Percentiles rank a stretch among this genome's conserved stretches.
Conservation (phyloP, 2,329 filamentous ascomycete genomes). For the Colletotrichum lentis region DNA sequence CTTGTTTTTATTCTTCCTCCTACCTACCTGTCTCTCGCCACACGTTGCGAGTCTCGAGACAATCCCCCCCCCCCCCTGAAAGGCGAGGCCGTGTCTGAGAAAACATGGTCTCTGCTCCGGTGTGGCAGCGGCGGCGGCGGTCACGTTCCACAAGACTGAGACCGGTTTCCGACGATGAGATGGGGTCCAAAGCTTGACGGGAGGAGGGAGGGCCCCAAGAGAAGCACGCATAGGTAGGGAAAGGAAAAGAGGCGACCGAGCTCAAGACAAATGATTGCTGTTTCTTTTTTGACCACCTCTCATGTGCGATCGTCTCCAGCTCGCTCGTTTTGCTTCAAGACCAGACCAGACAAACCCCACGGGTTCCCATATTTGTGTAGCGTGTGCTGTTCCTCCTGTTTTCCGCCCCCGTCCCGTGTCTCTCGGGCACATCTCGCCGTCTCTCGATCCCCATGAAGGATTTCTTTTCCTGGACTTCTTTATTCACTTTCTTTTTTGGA, state of each 20-base stretch:
- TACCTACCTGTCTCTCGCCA: background rate
- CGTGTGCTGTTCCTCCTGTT: constrained; percentile 10
- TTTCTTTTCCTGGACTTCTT: background rate
- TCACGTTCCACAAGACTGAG: background rate
- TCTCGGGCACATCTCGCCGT: constrained; percentile 1
- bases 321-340: background rate
- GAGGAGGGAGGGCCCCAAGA: background rate
- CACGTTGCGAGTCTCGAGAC: constrained; percentile 10
- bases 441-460: background rate
- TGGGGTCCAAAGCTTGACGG: background rate
- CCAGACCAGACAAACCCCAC: background rate
- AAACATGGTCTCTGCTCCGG: background rate
- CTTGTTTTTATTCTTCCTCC: background rate
- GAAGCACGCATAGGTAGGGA: too few species aligned
- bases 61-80: background rate
- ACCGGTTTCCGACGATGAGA: background rate
- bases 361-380: constrained; percentile 4
- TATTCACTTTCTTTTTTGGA: too few species aligned
- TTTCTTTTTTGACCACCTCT: background rate
- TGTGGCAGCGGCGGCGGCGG: background rate
- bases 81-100: background rate
- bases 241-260: background rate
- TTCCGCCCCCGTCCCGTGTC: background rate
- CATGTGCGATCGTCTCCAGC: background rate
- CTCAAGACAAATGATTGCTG: background rate